phyloP scores from a whole-genome alignment of 2,329 filamentous ascomycete genomes.

The Pezicula carpinea region DNA sequence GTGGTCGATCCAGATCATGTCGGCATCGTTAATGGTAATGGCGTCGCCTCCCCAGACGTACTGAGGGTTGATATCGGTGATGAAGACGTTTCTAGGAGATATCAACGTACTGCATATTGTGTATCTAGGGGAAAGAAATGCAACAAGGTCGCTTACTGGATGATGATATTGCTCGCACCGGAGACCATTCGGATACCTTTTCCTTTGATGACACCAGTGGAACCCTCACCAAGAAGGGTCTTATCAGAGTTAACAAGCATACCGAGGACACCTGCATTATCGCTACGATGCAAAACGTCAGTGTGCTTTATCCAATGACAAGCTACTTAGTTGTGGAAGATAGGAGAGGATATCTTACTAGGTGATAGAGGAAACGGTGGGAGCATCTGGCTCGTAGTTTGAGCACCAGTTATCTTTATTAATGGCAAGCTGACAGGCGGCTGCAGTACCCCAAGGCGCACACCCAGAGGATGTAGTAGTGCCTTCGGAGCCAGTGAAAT shows the following conservation, averaged over 20 bases:
- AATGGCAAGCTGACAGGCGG: conserved; percentile 45
- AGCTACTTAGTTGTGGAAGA: not conserved
- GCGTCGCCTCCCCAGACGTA: conserved; percentile 58
- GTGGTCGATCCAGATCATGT: conserved; percentile 31
- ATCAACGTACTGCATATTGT: not conserved
- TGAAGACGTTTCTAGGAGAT: conserved; percentile 38
- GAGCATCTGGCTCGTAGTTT: conserved; percentile 29
- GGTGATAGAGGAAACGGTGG: conserved; percentile 3
- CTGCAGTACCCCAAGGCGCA: conserved; percentile 31
- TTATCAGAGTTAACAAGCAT: conserved; percentile 23
- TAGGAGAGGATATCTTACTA: conserved; percentile 38
- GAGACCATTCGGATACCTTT: conserved; percentile 23
- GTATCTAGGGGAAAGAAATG: not conserved
- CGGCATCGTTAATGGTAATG: conserved; percentile 45
- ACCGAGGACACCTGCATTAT: conserved; percentile 10
- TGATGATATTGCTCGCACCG: conserved; percentile 13
- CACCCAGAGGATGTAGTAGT: conserved; percentile 12
- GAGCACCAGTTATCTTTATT: conserved; percentile 39
- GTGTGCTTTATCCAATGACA: conserved; percentile 17
- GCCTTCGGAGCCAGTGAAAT: conserved; percentile 45
- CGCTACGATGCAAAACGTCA: conserved; percentile 46
- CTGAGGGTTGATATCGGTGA: conserved; percentile 51
- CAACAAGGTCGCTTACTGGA: conserved; percentile 8
- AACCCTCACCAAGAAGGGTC: conserved; percentile 22
- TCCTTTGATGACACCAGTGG: conserved; percentile 22